These are phyloP conservation scores for Entomortierella lignicola DNA, from an alignment of 192 early-diverging fungal genomes.

Conservation along the genomic window DNA sequence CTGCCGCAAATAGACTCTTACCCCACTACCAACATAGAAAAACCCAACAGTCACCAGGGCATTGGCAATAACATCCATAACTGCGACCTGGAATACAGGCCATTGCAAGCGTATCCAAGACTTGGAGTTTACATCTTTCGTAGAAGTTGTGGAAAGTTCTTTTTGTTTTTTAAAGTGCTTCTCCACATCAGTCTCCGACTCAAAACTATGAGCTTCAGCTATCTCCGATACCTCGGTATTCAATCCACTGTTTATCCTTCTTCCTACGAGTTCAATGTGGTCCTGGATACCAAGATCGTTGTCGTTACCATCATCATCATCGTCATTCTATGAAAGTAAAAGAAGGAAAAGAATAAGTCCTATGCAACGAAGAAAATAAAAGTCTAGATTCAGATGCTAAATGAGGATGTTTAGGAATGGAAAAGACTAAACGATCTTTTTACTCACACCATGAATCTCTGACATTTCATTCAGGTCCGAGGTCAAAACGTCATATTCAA, in stretches of 20 bases:
- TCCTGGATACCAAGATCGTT: slow-evolving; percentile 6
- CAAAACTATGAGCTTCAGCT: not conserved
- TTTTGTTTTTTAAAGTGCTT: not conserved
- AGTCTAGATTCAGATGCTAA: not conserved
- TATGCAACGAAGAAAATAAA: not conserved
- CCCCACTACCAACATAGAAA: slow-evolving; percentile 69
- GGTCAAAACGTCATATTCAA: slow-evolving; percentile 43
- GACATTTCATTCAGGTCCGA: slow-evolving; percentile 32
- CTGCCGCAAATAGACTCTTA: slow-evolving; percentile 50
- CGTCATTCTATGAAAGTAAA: not conserved
- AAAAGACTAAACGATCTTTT: not conserved
- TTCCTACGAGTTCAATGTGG: slow-evolving; percentile 7
- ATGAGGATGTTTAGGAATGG: not conserved
- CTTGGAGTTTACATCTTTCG: not conserved
- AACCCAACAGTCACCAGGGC: slow-evolving; percentile 67
- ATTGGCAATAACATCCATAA: slow-evolving; percentile 66
- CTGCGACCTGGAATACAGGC: slow-evolving; percentile 45
- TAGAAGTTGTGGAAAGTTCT: slow-evolving; percentile 7
- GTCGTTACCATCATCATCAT: too few species aligned
- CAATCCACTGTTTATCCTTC: slow-evolving; percentile 1
- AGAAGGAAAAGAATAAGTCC: not conserved
- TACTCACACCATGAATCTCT: slow-evolving; percentile 18
- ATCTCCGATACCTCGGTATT: not conserved
- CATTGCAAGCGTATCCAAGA: slow-evolving; percentile 22
- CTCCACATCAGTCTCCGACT: slow-evolving; percentile 27